Percentiles rank a stretch among this genome's conserved stretches.
Conservation (phyloP, 139 green algal genomes). For the Volvox reticuliferus region DNA sequence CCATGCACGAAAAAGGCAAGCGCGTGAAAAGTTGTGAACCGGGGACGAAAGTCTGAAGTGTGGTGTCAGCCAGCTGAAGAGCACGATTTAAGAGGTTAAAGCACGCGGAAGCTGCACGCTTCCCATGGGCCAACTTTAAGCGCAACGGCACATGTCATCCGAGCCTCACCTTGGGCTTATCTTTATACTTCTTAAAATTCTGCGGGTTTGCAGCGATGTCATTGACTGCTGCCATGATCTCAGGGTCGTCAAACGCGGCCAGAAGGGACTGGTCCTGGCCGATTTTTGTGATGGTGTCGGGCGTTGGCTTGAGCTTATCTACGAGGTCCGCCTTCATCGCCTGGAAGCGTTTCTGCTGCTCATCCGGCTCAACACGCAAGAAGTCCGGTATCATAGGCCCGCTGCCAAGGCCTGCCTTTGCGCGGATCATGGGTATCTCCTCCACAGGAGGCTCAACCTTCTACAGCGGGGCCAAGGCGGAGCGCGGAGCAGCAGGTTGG, state of each 20-base stretch:
- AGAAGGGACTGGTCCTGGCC: slow-evolving; percentile 40
- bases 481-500: neutral
- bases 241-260: slow-evolving; percentile 59
- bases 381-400: slow-evolving; percentile 59
- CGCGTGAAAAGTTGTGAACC: too few species aligned
- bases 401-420: slow-evolving; percentile 28
- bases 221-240: slow-evolving; percentile 63
- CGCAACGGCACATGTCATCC: too few species aligned
- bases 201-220: slow-evolving; percentile 69
- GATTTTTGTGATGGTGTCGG: slow-evolving; percentile 52
- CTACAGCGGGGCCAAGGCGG: neutral
- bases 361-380: slow-evolving; percentile 53
- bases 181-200: slow-evolving; percentile 70
- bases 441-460: neutral
- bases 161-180: slow-evolving; percentile 46
- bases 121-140: too few species aligned
- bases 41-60: too few species aligned
- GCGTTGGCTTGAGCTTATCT: slow-evolving; percentile 52
- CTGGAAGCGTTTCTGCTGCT: slow-evolving; percentile 38
- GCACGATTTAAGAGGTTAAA: too few species aligned
- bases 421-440: slow-evolving; percentile 43
- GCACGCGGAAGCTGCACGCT: too few species aligned
- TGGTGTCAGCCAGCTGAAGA: too few species aligned
- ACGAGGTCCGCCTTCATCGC: slow-evolving; percentile 55
- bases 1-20: too few species aligned